Evolutionary conservation across 2,329 filamentous ascomycete species (phyloP), one percentile per base, ranked within the genome.

Genomic region (Biscogniauxia marginata): DNA sequence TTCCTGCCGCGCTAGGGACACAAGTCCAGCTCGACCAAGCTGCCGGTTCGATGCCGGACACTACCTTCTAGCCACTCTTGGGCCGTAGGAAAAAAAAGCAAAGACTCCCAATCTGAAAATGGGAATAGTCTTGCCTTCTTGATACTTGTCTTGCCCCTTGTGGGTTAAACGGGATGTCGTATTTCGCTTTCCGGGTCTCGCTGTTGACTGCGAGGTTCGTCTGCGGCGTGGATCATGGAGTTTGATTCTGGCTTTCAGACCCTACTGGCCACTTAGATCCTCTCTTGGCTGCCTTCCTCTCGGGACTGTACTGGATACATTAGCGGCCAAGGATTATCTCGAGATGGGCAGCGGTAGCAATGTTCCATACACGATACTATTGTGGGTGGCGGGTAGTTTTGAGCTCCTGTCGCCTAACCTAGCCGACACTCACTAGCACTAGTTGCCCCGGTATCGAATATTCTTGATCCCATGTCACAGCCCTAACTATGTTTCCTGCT

Each of bases 401-500:
- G 49, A 19, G 46, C 25, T 25, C 43, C 46, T 49, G 30, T 16
- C 50, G 45, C 46, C 52, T 39, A 34, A 23, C 19, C 34, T 39
- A 49, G 25, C 46, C 23, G 49, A 50, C 53, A 46, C 43, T 49
- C 24, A 30, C 46, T 57, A 39, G 46, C 39, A 44, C 21, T 22
- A 47, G 39, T 48, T 20, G 49, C 52, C 49, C 54, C 24, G 39
- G 57, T 50, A 49, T 50, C 55, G 50, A 52, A 49, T 45, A 46
- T 51, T 20, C 51, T 39, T 34, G 21, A 30, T 52, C 50, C 34
- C 54, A 50, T 48, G 51, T 45, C 24, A 50, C 46, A 61, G 49
- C 24, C 49, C 30, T 49, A 23, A 51, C 24, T 22, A 22, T 54
- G 50, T 34, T 54, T 47, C 46, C 49, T 50, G 53, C 53, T 56